Conservation (phyloP, 106 monocot species). For the Allium fistulosum region DNA sequence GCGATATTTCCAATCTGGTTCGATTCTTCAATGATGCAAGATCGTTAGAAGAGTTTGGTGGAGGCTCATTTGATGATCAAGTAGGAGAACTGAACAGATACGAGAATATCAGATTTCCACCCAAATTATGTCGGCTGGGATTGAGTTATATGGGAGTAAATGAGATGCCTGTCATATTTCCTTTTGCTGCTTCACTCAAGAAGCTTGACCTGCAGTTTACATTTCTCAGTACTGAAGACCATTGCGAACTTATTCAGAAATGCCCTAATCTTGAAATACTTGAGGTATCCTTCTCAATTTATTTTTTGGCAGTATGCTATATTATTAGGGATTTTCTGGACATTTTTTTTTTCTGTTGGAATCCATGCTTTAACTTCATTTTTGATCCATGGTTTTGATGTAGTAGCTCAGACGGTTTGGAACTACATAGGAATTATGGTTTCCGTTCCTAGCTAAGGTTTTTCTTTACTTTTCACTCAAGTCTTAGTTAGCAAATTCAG, state of each 20-base stretch:
- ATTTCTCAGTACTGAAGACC: slow-evolving; percentile 86
- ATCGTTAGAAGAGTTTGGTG: slow-evolving; percentile 76
- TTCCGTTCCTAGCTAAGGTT: not conserved
- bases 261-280: slow-evolving; percentile 87
- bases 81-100: slow-evolving; percentile 32
- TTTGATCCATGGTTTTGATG: not conserved
- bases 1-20: slow-evolving; percentile 55
- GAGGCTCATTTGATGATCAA: slow-evolving; percentile 71
- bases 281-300: slow-evolving; percentile 39
- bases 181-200: slow-evolving; percentile 65
- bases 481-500: too few relatives aligned
- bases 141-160: slow-evolving; percentile 72
- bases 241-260: slow-evolving; percentile 78
- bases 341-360: not conserved
- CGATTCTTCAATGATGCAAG: slow-evolving; percentile 49
- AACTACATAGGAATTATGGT: not conserved
- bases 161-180: slow-evolving; percentile 71
- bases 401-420: not conserved
- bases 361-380: not conserved
- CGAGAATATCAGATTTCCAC: slow-evolving; percentile 51
- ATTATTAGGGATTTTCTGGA: not conserved
- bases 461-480: too few relatives aligned
- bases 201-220: slow-evolving; percentile 86
- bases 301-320: not conserved
- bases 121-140: slow-evolving; percentile 44